phyloP scores from a whole-genome alignment of 306 rosid genomes.

The Carpinus viminea region DNA sequence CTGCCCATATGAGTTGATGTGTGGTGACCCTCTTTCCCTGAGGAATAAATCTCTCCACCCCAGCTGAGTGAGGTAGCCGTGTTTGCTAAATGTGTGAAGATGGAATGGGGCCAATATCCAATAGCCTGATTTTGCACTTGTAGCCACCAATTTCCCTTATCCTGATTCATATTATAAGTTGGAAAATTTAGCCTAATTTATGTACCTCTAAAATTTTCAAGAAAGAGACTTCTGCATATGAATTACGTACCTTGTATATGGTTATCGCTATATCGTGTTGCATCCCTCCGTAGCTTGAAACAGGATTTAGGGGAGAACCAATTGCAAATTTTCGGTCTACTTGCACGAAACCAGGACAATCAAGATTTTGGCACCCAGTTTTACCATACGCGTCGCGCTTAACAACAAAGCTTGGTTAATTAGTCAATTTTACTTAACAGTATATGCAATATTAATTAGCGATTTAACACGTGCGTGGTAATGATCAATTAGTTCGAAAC shows the following conservation, averaged over 20 bases:
- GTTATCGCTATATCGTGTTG: not conserved
- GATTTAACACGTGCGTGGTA: too few species aligned
- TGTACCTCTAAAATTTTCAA: too few species aligned
- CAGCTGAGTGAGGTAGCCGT: not conserved
- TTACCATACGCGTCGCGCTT: constrained; percentile 19
- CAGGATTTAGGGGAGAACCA: not conserved
- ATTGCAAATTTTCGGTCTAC: constrained; percentile 1
- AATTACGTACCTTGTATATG: constrained; percentile 24
- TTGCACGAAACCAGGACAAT: constrained; percentile 36
- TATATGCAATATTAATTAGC: too few species aligned
- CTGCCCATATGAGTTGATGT: constrained; percentile 37
- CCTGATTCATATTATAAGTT: not conserved
- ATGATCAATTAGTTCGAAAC: too few species aligned
- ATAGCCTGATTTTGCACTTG: not conserved
- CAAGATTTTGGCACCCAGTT: constrained; percentile 25
- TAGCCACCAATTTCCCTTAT: constrained; percentile 36
- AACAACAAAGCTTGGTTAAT: too few species aligned
- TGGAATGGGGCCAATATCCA: constrained; percentile 35
- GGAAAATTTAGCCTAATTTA: not conserved
- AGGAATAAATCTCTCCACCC: constrained; percentile 29
- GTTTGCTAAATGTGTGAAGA: constrained; percentile 5
- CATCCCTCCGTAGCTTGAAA: constrained; percentile 20
- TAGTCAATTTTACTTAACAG: too few species aligned
- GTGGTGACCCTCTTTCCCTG: constrained; percentile 2
- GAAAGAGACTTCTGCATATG: not conserved